These are phyloP conservation scores for Hyphodiscus hymeniophilus DNA, from an alignment of 495 filamentous ascomycete species.

Conservation along the genomic window DNA sequence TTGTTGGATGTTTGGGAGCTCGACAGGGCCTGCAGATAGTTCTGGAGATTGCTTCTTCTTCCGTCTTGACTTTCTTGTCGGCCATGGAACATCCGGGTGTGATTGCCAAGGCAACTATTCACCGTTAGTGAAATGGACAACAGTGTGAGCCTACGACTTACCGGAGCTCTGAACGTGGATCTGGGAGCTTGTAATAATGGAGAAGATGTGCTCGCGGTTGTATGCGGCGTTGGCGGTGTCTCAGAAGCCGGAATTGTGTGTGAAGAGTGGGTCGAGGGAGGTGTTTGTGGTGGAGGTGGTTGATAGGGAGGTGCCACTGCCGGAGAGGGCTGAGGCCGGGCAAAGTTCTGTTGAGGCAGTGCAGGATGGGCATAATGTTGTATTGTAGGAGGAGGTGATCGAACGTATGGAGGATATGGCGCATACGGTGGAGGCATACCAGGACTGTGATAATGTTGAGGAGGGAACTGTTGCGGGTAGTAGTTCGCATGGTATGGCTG, in stretches of 20 bases:
- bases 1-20: constrained; percentile 23
- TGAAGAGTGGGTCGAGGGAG: constrained; percentile 35
- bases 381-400: constrained; percentile 21
- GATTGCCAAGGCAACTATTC: constrained; percentile 78
- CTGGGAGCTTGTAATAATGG: constrained; percentile 9
- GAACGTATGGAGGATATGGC: constrained; percentile 30
- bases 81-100: constrained; percentile 56
- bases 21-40: constrained; percentile 20
- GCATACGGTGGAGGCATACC: constrained; percentile 31
- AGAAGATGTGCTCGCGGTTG: constrained; percentile 13
- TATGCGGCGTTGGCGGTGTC: constrained; percentile 29
- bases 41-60: constrained; percentile 22
- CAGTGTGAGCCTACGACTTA: constrained; percentile 34
- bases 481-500: constrained; percentile 25
- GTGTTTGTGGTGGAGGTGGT: constrained; percentile 29
- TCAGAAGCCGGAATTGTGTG: constrained; percentile 30
- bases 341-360: constrained; percentile 30
- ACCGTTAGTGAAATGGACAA: constrained; percentile 11
- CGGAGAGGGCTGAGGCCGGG: constrained; percentile 34
- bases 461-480: constrained; percentile 29
- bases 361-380: constrained; percentile 21
- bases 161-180: constrained; percentile 52
- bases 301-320: constrained; percentile 30
- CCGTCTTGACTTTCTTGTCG: constrained; percentile 34
- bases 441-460: constrained; percentile 30